These are phyloP conservation scores for Harrya chromipes DNA, from an alignment of 768 basidiomycete genomes.

Conservation along the genomic window DNA sequence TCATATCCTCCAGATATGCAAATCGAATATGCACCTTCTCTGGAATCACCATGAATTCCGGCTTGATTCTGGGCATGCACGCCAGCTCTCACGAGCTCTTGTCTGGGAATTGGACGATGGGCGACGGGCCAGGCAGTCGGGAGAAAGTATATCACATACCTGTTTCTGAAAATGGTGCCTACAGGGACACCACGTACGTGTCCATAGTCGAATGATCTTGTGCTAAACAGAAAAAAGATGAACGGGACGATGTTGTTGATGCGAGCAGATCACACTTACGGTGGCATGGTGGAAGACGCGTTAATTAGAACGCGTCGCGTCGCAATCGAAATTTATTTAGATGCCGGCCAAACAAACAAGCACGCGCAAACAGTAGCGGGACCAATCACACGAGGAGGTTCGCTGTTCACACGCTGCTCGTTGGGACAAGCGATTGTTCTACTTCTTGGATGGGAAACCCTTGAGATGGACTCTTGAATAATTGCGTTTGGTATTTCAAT, in stretches of 20 bases:
- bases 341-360: constrained; percentile 3
- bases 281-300: constrained; percentile 18
- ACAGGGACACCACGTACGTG: constrained; percentile 28
- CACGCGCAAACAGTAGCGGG: constrained; percentile 13
- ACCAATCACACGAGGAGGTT: neutral
- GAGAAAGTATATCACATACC: constrained; percentile 4
- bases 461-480: too few relatives aligned
- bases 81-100: constrained; percentile 21
- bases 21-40: constrained; percentile 38
- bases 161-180: constrained; percentile 19
- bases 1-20: constrained; percentile 42
- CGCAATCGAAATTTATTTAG: constrained; percentile 2
- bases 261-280: constrained; percentile 4
- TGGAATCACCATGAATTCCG: constrained; percentile 39
- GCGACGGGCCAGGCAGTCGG: neutral
- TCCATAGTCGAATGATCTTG: constrained; percentile 18
- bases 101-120: constrained; percentile 15
- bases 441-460: too few relatives aligned
- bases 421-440: too few relatives aligned
- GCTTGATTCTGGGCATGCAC: constrained; percentile 34
- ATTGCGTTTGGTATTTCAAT: neutral
- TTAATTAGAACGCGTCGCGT: neutral
- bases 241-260: neutral
- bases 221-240: constrained; percentile 4
- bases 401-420: too few relatives aligned